Evolutionary conservation across 2,329 filamentous ascomycete genomes (phyloP), one percentile per base, ranked within the genome.

Genomic region (Venturia asperata): DNA sequence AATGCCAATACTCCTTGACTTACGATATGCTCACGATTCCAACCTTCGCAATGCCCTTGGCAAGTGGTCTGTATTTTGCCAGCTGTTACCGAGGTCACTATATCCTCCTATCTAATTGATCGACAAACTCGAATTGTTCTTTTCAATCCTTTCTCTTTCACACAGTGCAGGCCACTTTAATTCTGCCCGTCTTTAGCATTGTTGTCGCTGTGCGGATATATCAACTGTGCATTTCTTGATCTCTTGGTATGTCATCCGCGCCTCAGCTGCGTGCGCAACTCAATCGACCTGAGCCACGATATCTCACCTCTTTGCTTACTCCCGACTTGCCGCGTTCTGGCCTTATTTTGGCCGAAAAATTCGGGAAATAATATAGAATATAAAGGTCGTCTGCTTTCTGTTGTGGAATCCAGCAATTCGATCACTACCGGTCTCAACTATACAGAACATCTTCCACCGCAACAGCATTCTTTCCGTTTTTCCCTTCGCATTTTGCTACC

Each of bases 281-380:
- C 58, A 61, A 13, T 27, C 37, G 58, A 43, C 41, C 37, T 61
- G 58, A 61, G 58, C 58, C 41, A 30, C 52, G 52, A 61, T 60
- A 60, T 45, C 41, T 61, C 37, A 42, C 30, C 17, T 37, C 17
- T 3, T 61, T 10, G 58, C 58, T 61, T 61, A 61, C 37, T 45
- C 43, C 37, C 37, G 24, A 30, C 19, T 21, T 15, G 37, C 58
- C 37, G 37, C 13, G 37, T 21, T 24, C 9, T 11, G 43, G 24
- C 17, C 30, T 42, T 45, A 27, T 43, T 24, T 42, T 43, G 21
- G 39, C 37, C 21, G 27, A n/a, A 24, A 34, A 24, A 5, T 17
- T 43, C 13, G 6, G 13, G 17, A 42, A 19, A 13, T 19, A 3
- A 2, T n/a, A n/a, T 56, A 19, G 17, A 56, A n/a, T 37, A 11